Base-by-base conservation (phyloP, 176 grass and related monocot genomes). In the Musa itinerans region DNA sequence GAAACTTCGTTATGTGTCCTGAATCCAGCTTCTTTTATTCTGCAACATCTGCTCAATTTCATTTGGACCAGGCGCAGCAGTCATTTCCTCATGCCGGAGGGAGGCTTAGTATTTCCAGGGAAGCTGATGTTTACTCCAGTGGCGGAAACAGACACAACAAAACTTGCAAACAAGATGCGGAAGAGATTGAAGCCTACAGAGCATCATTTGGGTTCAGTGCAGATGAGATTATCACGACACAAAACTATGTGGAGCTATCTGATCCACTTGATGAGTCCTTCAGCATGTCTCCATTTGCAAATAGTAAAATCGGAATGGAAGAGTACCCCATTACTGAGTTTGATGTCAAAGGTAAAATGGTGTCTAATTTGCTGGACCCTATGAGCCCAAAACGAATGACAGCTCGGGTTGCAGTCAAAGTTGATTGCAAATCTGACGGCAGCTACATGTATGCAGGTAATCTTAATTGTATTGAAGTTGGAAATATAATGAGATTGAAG, bases 131-230 rank as follows among this genome's bases (percentile, higher is more conserved):
- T 43, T 65, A 81, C 48, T 53, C 68, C 69, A 48, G 23, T 48
- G 50, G 57, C 22, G 74, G 78, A 77, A 76, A 81, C 52, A 77
- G 73, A 29, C 78, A 81, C 51, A 65, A 17, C 54, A 81, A 80
- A 67, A 73, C 81, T 21, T 74, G 50, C 55, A 97, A 97, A 64
- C 94, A 93, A 80, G 94, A 97, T 81, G 75, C 77, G 53, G 94
- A 97, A 70, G 94, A 97, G 76, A 85, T 87, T 43, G 94, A 97
- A 88, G 90, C 94, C 10, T 97, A 97, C 82, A 90, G 94, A 85
- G 94, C 94, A 76, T 97, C 94, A 50, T 97, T 97, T 72, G 94
- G 94, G n/a, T 97, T 97, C 67, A 97, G 94, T 83, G 94, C 94
- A 2, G 94, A 97, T 75, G 94, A 97, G 76, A 89, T 97, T 11